A percentile compares a stretch with the other conserved stretches of the same genome.
Conservation (phyloP, 495 filamentous ascomycete species). For the Hypoxylon fuscum region DNA sequence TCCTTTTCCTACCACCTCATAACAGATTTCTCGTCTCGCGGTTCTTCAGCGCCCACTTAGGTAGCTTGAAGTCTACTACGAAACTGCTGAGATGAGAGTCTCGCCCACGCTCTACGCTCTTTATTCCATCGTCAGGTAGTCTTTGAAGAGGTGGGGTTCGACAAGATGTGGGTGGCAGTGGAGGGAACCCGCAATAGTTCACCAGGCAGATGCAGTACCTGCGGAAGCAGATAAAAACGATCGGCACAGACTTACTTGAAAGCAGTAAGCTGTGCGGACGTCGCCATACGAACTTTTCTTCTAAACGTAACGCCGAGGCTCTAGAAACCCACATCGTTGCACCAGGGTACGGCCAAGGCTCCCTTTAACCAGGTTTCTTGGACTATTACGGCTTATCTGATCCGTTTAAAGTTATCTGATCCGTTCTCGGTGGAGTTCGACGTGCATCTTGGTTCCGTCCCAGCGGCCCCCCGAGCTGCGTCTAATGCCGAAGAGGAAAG, state of each 20-base stretch:
- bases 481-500: slow-evolving; percentile 40
- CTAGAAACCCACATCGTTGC: slow-evolving; percentile 7
- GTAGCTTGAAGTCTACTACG: too few species aligned
- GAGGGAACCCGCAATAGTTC: slow-evolving; percentile 3
- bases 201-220: slow-evolving; percentile 1
- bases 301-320: slow-evolving; percentile 15
- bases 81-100: too few species aligned
- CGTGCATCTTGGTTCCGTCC: slow-evolving; percentile 28
- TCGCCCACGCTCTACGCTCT: too few species aligned
- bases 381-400: slow-evolving; percentile 43
- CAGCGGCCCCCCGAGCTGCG: slow-evolving; percentile 11
- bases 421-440: slow-evolving; percentile 34
- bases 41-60: too few species aligned
- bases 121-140: too few species aligned
- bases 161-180: not conserved
- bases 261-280: slow-evolving; percentile 22
- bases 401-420: slow-evolving; percentile 48
- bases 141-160: too few species aligned
- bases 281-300: slow-evolving; percentile 8
- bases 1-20: too few species aligned
- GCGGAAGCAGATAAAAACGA: not conserved
- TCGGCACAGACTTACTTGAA: slow-evolving; percentile 12
- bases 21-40: too few species aligned
- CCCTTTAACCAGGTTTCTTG: slow-evolving; percentile 18
- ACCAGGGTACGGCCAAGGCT: slow-evolving; percentile 29